Evolutionary conservation across 148 eudicot species (phyloP).

Genomic region (Rhododendron henanense): DNA sequence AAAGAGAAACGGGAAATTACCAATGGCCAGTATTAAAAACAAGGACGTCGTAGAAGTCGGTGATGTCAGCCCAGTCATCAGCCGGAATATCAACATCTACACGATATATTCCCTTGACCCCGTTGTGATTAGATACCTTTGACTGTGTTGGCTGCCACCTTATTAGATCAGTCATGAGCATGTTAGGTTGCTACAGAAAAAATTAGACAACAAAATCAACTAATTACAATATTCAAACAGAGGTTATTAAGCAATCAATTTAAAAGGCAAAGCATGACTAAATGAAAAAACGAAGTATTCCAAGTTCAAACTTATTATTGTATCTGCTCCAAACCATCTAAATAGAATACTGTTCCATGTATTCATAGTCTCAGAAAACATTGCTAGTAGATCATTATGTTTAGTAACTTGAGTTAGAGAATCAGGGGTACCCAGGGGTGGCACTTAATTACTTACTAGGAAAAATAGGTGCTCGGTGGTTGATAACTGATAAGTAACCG

Average conservation of each 20-base stretch:
- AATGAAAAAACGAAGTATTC: not conserved
- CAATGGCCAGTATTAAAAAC: constrained; percentile 94
- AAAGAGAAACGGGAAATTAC: constrained; percentile 28
- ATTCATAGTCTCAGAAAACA: not conserved
- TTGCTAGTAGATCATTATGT: not conserved
- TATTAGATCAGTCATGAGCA: constrained; percentile 37
- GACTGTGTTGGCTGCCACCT: constrained; percentile 81
- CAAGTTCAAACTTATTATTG: not conserved
- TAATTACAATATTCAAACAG: not conserved
- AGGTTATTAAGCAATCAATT: not conserved
- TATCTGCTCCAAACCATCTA: not conserved
- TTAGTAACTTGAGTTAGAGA: not conserved
- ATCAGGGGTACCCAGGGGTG: not conserved
- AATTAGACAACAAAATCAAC: constrained; percentile 6
- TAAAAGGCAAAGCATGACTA: not conserved
- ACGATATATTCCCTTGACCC: constrained; percentile 61
- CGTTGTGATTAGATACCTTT: constrained; percentile 30
- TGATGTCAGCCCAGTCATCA: constrained; percentile 65
- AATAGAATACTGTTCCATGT: not conserved
- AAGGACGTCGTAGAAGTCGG: constrained; percentile 77
- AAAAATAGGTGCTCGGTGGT: not conserved
- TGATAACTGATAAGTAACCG: not conserved
- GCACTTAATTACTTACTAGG: not conserved
- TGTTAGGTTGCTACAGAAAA: constrained; percentile 24
- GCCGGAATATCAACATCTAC: constrained; percentile 93